Evolutionary conservation across 2,329 filamentous ascomycete genomes (phyloP).

Genomic region (Paracorniculantispora psalliotae): DNA sequence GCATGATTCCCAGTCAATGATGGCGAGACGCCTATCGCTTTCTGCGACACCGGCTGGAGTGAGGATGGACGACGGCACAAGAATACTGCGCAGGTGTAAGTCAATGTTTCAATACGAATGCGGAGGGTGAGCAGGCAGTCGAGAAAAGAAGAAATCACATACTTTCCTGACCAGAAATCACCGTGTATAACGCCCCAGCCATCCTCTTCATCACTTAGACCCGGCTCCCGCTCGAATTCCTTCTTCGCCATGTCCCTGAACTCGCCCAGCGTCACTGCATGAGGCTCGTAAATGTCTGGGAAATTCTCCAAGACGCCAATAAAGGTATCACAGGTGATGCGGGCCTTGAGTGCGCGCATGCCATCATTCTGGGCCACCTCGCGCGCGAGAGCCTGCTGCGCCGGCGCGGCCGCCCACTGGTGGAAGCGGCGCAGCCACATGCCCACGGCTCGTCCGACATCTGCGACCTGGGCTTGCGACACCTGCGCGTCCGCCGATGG

Average conservation of each 20-base stretch:
- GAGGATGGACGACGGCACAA: not conserved
- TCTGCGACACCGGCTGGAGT: not conserved
- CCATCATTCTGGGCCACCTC: not conserved
- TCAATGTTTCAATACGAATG: not conserved
- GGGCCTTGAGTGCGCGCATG: not conserved
- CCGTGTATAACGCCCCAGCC: not conserved
- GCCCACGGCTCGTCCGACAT: not conserved
- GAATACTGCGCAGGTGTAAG: not conserved
- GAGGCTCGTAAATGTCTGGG: not conserved
- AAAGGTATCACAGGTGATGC: not conserved
- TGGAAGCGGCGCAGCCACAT: constrained; percentile 6
- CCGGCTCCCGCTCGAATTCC: not conserved
- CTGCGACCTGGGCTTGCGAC: not conserved
- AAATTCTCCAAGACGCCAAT: not conserved
- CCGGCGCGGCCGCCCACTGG: not conserved
- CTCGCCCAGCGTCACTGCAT: not conserved
- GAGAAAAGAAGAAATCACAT: not conserved
- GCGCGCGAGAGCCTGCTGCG: not conserved
- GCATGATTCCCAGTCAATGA: constrained; percentile 6
- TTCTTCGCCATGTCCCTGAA: not conserved
- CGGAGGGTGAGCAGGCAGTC: not conserved
- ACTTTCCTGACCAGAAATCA: constrained; percentile 9
- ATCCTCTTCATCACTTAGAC: not conserved
- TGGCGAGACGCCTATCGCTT: not conserved
- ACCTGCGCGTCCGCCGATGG: not conserved